phyloP scores from a whole-genome alignment of 2,329 filamentous ascomycete species.

The Sporothrix euskadiensis region DNA sequence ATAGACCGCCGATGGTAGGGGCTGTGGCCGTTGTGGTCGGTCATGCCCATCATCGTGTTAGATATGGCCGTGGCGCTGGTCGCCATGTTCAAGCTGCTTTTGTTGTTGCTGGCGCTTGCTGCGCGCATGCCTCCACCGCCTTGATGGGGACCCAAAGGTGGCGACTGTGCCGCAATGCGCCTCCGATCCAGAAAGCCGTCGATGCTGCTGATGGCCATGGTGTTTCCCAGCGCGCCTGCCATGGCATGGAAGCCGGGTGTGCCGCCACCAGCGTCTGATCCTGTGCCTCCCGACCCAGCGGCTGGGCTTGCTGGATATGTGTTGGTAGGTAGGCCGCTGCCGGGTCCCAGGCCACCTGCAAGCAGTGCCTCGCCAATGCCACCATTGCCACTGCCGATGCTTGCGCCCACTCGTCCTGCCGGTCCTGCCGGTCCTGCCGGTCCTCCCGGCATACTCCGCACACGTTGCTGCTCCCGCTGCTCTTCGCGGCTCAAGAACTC shows the following conservation, averaged over 20 bases:
- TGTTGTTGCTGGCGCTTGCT: conserved; percentile 35
- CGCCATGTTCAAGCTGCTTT: conserved; percentile 31
- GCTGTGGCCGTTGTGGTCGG: conserved; percentile 28
- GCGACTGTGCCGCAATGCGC: conserved; percentile 16
- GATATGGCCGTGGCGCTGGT: conserved; percentile 34
- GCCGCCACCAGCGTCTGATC: background rate
- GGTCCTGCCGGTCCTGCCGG: background rate
- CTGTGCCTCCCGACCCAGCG: background rate
- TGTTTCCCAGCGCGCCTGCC: conserved; percentile 19
- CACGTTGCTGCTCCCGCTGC: conserved; percentile 44
- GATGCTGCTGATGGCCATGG: conserved; percentile 17
- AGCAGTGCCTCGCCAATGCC: conserved; percentile 35
- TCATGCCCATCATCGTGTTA: background rate
- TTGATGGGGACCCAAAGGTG: conserved; percentile 53
- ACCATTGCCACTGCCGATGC: conserved; percentile 34
- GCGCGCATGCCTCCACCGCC: conserved; percentile 37
- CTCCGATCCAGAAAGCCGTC: conserved; percentile 22
- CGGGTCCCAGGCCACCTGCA: background rate
- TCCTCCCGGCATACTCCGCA: conserved; percentile 34
- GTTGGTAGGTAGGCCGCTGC: conserved; percentile 12
- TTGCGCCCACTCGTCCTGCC: background rate
- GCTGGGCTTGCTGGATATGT: background rate
- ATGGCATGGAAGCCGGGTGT: conserved; percentile 16
- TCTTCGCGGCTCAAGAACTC: conserved; percentile 66
- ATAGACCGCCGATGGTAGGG: conserved; percentile 61